Evolutionary conservation across 768 basidiomycete species (phyloP).

Genomic region (Naematelia encephala): DNA sequence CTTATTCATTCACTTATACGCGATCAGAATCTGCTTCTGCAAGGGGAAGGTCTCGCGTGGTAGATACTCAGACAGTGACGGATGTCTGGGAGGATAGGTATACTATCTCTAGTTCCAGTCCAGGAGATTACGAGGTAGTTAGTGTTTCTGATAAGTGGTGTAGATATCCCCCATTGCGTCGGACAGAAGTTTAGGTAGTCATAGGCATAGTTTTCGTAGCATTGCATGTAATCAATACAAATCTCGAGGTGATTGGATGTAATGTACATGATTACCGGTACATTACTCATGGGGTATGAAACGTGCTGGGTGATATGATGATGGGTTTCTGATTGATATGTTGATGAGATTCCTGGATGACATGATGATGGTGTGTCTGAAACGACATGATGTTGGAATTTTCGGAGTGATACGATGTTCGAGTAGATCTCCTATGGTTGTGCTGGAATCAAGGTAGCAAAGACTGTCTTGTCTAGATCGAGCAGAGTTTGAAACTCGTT

Average conservation of each 20-base stretch:
- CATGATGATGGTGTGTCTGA: no score
- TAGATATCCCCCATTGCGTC: conserved; percentile 68
- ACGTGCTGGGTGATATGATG: no score
- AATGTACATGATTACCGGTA: no score
- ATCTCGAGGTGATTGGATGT: not conserved
- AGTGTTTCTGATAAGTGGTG: conserved; percentile 87
- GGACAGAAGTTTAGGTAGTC: not conserved
- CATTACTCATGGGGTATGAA: no score
- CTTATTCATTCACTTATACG: conserved; percentile 72
- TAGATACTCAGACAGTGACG: conserved; percentile 51
- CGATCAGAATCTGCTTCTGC: conserved; percentile 24
- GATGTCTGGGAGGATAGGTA: conserved; percentile 63
- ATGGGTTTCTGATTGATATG: no score
- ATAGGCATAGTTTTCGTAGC: no score
- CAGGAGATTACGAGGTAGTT: conserved; percentile 71
- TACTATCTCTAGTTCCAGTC: conserved; percentile 84
- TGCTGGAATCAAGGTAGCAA: not conserved
- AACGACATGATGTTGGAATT: no score
- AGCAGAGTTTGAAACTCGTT: conserved; percentile 2
- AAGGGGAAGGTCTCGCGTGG: conserved; percentile 34
- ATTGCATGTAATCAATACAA: not conserved
- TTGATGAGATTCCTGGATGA: no score
- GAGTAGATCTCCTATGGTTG: no score
- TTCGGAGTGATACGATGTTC: no score
- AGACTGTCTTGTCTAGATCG: not conserved